Conservation (phyloP, 805 yeast genomes). For the Starmerella ratchasimensis region DNA sequence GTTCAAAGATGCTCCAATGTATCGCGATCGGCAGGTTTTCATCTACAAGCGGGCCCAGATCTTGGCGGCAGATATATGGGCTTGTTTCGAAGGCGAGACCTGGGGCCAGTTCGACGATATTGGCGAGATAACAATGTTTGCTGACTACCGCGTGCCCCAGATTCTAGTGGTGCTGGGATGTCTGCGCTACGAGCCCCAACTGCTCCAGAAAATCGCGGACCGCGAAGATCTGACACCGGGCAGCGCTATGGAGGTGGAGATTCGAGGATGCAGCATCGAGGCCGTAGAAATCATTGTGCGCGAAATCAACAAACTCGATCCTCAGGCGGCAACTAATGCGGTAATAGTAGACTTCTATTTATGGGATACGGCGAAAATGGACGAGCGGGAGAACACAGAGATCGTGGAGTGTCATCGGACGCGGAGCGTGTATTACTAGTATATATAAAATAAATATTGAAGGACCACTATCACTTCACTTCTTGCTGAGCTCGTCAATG, state of each 20-base stretch:
- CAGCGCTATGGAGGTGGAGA: slow-evolving; percentile 28
- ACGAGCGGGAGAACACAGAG: slow-evolving; percentile 22
- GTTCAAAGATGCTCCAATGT: slow-evolving; percentile 26
- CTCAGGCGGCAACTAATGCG: slow-evolving; percentile 24
- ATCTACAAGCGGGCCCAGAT: slow-evolving; percentile 33
- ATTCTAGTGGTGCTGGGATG: slow-evolving; percentile 29
- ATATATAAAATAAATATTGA: too few species aligned
- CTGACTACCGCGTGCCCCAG: slow-evolving; percentile 36
- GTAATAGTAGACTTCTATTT: slow-evolving; percentile 32
- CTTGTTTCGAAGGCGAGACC: slow-evolving; percentile 29
- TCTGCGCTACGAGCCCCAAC: slow-evolving; percentile 24
- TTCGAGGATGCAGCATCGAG: slow-evolving; percentile 32
- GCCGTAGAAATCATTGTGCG: slow-evolving; percentile 29
- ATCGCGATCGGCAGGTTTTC: slow-evolving; percentile 23
- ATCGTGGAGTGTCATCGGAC: slow-evolving; percentile 29
- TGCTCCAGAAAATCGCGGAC: slow-evolving; percentile 18
- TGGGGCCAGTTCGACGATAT: slow-evolving; percentile 31
- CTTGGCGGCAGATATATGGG: slow-evolving; percentile 33
- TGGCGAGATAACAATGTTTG: slow-evolving; percentile 33
- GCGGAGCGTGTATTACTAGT: slow-evolving; percentile 27
- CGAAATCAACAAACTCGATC: slow-evolving; percentile 18
- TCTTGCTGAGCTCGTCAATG: slow-evolving; percentile 15
- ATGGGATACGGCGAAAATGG: slow-evolving; percentile 34
- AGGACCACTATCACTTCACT: background rate
- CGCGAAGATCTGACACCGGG: slow-evolving; percentile 24